These are phyloP conservation scores for Pestalotiopsis sp. DNA, from an alignment of 2,329 filamentous ascomycete species.

Conservation along the genomic window DNA sequence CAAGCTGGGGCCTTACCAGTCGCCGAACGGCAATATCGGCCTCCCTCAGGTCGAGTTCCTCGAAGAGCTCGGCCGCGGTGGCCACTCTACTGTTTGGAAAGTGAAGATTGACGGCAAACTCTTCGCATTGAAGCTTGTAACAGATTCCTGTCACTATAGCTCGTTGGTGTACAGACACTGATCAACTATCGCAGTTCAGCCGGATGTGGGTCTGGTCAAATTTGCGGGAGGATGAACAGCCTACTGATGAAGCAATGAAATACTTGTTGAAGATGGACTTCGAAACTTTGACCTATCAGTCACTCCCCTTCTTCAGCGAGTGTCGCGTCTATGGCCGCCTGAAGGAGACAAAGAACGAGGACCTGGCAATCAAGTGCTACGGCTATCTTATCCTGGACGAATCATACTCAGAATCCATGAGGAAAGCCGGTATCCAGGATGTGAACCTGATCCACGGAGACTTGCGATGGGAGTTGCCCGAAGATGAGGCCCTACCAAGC, in stretches of 20 bases:
- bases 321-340: background rate
- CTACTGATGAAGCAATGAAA: background rate
- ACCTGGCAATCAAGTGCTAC: background rate
- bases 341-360: background rate
- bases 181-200: background rate
- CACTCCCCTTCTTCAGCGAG: background rate
- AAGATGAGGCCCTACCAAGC: background rate
- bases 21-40: background rate
- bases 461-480: background rate
- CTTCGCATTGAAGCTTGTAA: background rate
- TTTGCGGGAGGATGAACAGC: background rate
- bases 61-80: background rate
- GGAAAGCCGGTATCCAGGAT: background rate
- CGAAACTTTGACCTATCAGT: background rate
- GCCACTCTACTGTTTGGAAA: background rate
- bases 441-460: background rate
- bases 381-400: background rate
- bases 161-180: background rate
- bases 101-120: background rate
- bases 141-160: background rate
- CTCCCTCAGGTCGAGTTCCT: background rate
- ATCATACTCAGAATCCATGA: background rate
- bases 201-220: background rate
- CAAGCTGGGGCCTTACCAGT: background rate
- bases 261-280: background rate